Evolutionary conservation across 371 early-diverging fungal species (phyloP).

Genomic region (Circinella minor): DNA sequence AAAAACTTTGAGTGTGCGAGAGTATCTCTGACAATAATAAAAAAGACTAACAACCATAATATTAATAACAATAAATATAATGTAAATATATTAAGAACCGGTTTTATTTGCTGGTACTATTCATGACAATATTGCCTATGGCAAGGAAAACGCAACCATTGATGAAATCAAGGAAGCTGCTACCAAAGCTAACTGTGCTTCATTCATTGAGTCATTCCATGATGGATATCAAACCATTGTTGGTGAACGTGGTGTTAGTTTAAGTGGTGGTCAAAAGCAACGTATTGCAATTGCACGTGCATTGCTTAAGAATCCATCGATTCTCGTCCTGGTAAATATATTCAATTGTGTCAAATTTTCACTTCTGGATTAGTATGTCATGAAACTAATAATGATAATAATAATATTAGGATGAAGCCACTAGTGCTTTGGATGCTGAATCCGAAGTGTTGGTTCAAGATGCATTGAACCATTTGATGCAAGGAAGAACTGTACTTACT

Average conservation of each 20-base stretch:
- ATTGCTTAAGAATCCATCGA: conserved; percentile 69
- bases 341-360: no score
- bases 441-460: conserved; percentile 66
- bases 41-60: no score
- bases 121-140: conserved; percentile 79
- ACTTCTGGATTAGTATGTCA: no score
- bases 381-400: no score
- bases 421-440: conserved; percentile 81
- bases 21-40: no score
- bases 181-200: conserved; percentile 64
- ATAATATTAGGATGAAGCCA: conserved; percentile 81
- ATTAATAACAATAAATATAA: no score
- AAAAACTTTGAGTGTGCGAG: no score
- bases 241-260: conserved; percentile 71
- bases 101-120: conserved; percentile 83
- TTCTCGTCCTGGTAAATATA: conserved; percentile 53
- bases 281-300: conserved; percentile 80
- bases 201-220: conserved; percentile 67
- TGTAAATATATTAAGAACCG: conserved; percentile 76
- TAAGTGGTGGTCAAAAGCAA: conserved; percentile 89
- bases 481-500: conserved; percentile 68
- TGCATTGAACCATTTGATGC: conserved; percentile 61
- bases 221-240: conserved; percentile 71
- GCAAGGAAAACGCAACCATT: conserved; percentile 56
- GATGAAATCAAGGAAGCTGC: conserved; percentile 67